Evolutionary conservation across 2,329 filamentous ascomycete genomes (phyloP).

Genomic region (Triangularia verruculosa): DNA sequence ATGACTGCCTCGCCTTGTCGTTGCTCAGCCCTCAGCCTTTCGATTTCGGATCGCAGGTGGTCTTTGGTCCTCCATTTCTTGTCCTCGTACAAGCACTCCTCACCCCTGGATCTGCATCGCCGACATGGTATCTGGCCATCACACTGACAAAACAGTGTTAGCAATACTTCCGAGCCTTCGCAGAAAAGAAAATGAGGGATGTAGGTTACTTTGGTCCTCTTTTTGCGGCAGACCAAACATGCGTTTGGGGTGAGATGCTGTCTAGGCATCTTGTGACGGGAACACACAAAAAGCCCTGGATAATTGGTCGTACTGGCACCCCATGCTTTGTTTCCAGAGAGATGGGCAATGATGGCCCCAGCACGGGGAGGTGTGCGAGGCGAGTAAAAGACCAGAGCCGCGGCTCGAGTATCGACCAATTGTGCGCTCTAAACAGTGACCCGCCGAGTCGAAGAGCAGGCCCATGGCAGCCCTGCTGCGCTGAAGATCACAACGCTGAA

Average conservation of each 20-base stretch:
- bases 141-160: slow-evolving; percentile 22
- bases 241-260: slow-evolving; percentile 30
- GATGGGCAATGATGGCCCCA: neutral
- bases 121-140: slow-evolving; percentile 29
- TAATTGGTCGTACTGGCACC: neutral
- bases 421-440: neutral
- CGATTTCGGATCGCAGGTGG: slow-evolving; percentile 29
- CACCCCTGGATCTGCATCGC: slow-evolving; percentile 26
- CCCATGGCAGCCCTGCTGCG: neutral
- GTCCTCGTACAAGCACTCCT: slow-evolving; percentile 29
- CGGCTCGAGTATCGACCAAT: neutral
- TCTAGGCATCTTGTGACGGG: slow-evolving; percentile 25
- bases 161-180: neutral
- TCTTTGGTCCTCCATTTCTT: slow-evolving; percentile 31
- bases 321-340: slow-evolving; percentile 2
- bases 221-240: slow-evolving; percentile 28
- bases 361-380: neutral
- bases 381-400: neutral
- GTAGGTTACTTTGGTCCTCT: slow-evolving; percentile 28
- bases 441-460: neutral
- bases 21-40: slow-evolving; percentile 26
- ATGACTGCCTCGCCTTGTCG: slow-evolving; percentile 26
- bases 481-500: neutral
- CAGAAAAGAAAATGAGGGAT: neutral
- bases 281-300: neutral